These are phyloP conservation scores for Cryptococcus floricola DNA, from an alignment of 1,284 basidiomycete genomes.

Conservation along the genomic window DNA sequence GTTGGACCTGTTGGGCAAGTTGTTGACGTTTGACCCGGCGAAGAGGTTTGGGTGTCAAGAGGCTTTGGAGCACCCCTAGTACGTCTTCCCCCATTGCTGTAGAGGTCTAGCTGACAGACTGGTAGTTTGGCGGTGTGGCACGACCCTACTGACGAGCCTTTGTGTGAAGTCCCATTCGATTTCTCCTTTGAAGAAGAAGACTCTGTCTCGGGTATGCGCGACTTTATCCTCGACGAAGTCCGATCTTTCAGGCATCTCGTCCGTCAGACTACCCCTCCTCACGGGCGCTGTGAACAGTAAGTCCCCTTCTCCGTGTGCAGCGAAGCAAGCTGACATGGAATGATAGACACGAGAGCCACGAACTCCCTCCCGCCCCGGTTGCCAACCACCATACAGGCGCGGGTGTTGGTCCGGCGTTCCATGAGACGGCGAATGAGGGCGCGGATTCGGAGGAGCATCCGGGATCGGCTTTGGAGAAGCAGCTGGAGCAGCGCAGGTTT, in stretches of 20 bases:
- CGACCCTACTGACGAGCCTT: slow-evolving; percentile 85
- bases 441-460: slow-evolving; percentile 69
- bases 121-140: slow-evolving; percentile 77
- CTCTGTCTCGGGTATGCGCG: slow-evolving; percentile 94
- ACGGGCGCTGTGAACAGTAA: slow-evolving; percentile 26
- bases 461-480: slow-evolving; percentile 76
- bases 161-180: slow-evolving; percentile 80
- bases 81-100: slow-evolving; percentile 8
- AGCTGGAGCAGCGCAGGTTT: slow-evolving; percentile 53
- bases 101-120: neutral
- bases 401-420: slow-evolving; percentile 47
- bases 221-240: slow-evolving; percentile 90
- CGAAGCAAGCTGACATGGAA: no score
- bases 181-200: slow-evolving; percentile 98
- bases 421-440: slow-evolving; percentile 54
- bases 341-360: slow-evolving; percentile 12
- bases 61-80: slow-evolving; percentile 89
- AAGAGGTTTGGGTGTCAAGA: slow-evolving; percentile 94
- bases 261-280: slow-evolving; percentile 32
- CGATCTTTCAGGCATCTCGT: slow-evolving; percentile 52
- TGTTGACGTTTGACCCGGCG: slow-evolving; percentile 94
- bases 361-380: slow-evolving; percentile 34
- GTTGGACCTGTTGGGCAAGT: slow-evolving; percentile 83
- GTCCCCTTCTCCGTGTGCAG: slow-evolving; percentile 1
- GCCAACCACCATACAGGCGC: slow-evolving; percentile 27